Evolutionary conservation across 2,329 filamentous ascomycete species (phyloP).

Genomic region (Pseudocercospora crystallina): DNA sequence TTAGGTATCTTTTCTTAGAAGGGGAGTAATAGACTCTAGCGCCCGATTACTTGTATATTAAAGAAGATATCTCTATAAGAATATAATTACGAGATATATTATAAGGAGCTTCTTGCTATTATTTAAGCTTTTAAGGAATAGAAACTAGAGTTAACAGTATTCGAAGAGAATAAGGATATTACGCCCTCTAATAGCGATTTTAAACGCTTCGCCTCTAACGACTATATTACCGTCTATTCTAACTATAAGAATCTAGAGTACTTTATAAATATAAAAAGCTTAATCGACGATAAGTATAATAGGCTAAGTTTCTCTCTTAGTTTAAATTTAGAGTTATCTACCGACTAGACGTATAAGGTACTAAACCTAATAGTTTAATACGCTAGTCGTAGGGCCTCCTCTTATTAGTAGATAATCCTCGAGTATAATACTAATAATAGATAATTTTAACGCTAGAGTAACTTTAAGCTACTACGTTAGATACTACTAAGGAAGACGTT

Average conservation of each 20-base stretch:
- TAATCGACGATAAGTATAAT: no score
- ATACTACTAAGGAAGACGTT: no score
- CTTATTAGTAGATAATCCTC: background rate
- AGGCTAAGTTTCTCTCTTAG: no score
- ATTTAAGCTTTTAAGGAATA: constrained; percentile 3
- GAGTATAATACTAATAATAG: background rate
- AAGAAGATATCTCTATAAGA: background rate
- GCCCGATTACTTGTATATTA: background rate
- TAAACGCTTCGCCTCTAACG: no score
- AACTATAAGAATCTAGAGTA: constrained; percentile 1
- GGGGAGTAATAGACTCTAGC: background rate
- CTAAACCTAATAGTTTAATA: background rate
- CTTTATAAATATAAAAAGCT: no score
- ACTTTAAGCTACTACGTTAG: background rate
- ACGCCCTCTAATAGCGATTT: no score
- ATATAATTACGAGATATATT: constrained; percentile 5
- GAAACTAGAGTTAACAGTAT: background rate
- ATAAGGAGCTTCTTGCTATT: constrained; percentile 2
- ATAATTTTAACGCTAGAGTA: background rate
- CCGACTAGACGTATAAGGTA: background rate
- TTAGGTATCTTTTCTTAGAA: background rate
- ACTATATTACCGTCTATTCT: background rate
- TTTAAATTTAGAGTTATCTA: background rate
- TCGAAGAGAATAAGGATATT: no score
- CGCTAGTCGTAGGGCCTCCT: background rate